Base-by-base conservation (phyloP, 768 basidiomycete species). In the Pleurotus giganteus region DNA sequence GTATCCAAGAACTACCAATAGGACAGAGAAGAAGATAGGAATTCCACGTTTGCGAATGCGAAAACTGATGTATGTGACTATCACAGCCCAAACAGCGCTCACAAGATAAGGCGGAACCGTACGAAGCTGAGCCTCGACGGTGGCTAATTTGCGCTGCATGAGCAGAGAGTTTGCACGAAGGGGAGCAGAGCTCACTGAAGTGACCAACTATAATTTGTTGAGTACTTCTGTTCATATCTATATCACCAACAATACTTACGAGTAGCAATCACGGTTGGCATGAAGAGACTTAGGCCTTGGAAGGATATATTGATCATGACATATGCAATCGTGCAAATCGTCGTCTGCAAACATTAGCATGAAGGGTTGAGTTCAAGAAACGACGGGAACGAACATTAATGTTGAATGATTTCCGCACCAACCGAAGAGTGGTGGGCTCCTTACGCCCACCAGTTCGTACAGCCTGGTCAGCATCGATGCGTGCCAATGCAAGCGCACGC, bases 81-180 rank as follows among this genome's bases (percentile, higher is more conserved):
- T 31, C 21, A 78, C 47, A 1, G 76, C 68, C 72, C 76, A 78
- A 29, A 74, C 67, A 4, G 66, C 71, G 15, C 70, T 72, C 3
- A 72, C 71, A n/a, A 74, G 54, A 53, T 74, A 79, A 3, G 76
- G 75, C 0, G 77, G 78, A 1, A 80, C 79, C n/a, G 78, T 79
- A 3, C 75, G 71, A 11, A 80, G 69, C 56, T 80, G 78, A 1
- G 74, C 69, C 59, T 78, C 66, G 11, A 80, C 71, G 6, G 71
- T 69, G 39, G 74, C 76, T 80, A 46, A 13, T 26, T 17, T 23
- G 21, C 13, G 13, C 49, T 5, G 13, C 15, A 17, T 19, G 17
- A 21, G 23, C n/a, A 52, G n/a, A 1, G 36, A 17, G 31, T 17
- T 29, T 1, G 19, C 15, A 19, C 8, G 29, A 36, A 52, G 13